Evolutionary conservation across 768 basidiomycete species (phyloP).

Genomic region (Boletus edulis): DNA sequence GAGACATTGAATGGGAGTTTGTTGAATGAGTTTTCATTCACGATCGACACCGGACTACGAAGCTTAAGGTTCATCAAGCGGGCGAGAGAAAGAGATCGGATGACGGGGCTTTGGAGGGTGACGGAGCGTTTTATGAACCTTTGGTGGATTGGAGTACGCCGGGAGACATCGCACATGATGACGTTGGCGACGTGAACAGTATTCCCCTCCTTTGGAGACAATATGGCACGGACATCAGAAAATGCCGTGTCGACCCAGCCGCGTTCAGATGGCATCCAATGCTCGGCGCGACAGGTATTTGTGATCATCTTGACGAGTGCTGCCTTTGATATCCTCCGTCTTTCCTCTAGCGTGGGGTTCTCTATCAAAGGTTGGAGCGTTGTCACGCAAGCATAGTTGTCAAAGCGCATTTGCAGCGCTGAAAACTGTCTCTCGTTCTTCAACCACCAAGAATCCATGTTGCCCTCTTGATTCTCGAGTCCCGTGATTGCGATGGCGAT

Average conservation of each 20-base stretch:
- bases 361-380: constrained; percentile 19
- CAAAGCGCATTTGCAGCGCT: constrained; percentile 31
- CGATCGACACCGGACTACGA: constrained; percentile 13
- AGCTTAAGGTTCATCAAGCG: constrained; percentile 2
- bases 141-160: not conserved
- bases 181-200: constrained; percentile 10
- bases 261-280: constrained; percentile 27
- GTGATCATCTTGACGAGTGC: constrained; percentile 20
- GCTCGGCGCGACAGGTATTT: constrained; percentile 14
- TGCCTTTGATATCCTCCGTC: constrained; percentile 21
- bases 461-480: constrained; percentile 32
- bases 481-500: constrained; percentile 38
- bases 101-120: constrained; percentile 15
- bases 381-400: constrained; percentile 39
- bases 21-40: not conserved
- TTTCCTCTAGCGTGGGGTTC: constrained; percentile 10
- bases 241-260: constrained; percentile 20
- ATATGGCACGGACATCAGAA: constrained; percentile 18
- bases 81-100: constrained; percentile 4
- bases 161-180: constrained; percentile 25
- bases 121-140: constrained; percentile 7
- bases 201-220: constrained; percentile 7
- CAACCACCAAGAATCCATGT: constrained; percentile 33
- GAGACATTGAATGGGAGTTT: constrained; percentile 19
- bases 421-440: constrained; percentile 27